A percentile compares a stretch with the other conserved stretches of the same genome.
These are phyloP conservation scores for Paramarasmius palmivorus DNA, from an alignment of 1,284 basidiomycete genomes.

Conservation along the genomic window DNA sequence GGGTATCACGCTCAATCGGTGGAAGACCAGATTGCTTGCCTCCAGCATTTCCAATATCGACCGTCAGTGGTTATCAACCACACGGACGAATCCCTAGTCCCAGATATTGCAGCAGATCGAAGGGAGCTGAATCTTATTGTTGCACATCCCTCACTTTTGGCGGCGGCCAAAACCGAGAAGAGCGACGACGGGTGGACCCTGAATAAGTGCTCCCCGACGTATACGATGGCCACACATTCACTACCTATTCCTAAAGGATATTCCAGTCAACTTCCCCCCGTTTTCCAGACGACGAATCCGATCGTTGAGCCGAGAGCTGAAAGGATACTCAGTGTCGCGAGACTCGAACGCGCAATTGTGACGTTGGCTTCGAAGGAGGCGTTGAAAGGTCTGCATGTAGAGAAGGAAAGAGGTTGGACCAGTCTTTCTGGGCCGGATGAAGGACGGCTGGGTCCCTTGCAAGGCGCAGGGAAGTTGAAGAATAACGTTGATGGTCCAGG, in stretches of 20 bases:
- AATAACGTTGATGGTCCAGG: slow-evolving; percentile 34
- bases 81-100: slow-evolving; percentile 59
- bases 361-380: slow-evolving; percentile 53
- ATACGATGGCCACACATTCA: slow-evolving; percentile 68
- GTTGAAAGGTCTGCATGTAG: slow-evolving; percentile 42
- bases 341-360: slow-evolving; percentile 62
- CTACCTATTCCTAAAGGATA: slow-evolving; percentile 36
- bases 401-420: no score
- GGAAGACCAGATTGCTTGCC: slow-evolving; percentile 38
- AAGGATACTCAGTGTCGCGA: slow-evolving; percentile 54
- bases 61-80: slow-evolving; percentile 69
- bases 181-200: slow-evolving; percentile 30
- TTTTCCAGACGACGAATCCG: slow-evolving; percentile 80
- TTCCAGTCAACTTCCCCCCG: slow-evolving; percentile 26
- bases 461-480: slow-evolving; percentile 42
- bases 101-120: slow-evolving; percentile 44
- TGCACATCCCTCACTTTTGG: not conserved
- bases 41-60: slow-evolving; percentile 48
- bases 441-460: slow-evolving; percentile 45
- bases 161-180: not conserved
- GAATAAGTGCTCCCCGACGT: slow-evolving; percentile 41
- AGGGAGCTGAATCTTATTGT: slow-evolving; percentile 73
- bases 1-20: slow-evolving; percentile 27
- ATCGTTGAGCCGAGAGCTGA: slow-evolving; percentile 51
- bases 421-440: slow-evolving; percentile 32